phyloP scores from a whole-genome alignment of 495 filamentous ascomycete species.

The Poronia punctata region DNA sequence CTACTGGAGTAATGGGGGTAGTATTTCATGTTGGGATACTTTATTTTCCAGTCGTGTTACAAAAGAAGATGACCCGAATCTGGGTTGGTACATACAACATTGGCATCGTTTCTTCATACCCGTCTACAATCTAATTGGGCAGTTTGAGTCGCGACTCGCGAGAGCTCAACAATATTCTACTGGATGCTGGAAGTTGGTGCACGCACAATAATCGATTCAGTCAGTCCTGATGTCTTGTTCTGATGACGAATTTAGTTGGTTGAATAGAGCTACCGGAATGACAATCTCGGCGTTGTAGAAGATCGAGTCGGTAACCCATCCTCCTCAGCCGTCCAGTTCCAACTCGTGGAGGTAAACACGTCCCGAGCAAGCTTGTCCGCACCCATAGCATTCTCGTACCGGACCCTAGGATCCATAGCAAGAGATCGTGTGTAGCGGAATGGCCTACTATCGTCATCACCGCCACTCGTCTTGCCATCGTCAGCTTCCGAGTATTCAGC shows the following conservation, averaged over 20 bases:
- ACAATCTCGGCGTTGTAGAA: conserved; percentile 22
- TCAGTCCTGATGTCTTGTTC: too few species aligned
- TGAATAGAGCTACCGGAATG: too few species aligned
- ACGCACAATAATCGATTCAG: too few species aligned
- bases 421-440: conserved; percentile 36
- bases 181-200: too few species aligned
- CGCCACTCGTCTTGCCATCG: background rate
- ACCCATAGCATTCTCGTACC: conserved; percentile 33
- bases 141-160: too few species aligned
- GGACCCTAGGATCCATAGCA: conserved; percentile 32
- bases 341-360: conserved; percentile 51
- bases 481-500: background rate
- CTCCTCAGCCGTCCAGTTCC: conserved; percentile 52
- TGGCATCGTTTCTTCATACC: too few species aligned
- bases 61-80: too few species aligned
- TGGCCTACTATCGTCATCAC: conserved; percentile 14
- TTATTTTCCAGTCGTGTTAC: too few species aligned
- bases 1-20: conserved; percentile 11
- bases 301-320: conserved; percentile 14
- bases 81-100: too few species aligned
- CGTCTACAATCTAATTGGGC: too few species aligned
- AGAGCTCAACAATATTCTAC: too few species aligned
- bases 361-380: conserved; percentile 36
- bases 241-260: too few species aligned
- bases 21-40: conserved; percentile 8